A percentile compares a stretch with the other conserved stretches of the same genome.
These are phyloP conservation scores for Pseudozyma pruni DNA, from an alignment of 1,284 basidiomycete species.

Conservation along the genomic window DNA sequence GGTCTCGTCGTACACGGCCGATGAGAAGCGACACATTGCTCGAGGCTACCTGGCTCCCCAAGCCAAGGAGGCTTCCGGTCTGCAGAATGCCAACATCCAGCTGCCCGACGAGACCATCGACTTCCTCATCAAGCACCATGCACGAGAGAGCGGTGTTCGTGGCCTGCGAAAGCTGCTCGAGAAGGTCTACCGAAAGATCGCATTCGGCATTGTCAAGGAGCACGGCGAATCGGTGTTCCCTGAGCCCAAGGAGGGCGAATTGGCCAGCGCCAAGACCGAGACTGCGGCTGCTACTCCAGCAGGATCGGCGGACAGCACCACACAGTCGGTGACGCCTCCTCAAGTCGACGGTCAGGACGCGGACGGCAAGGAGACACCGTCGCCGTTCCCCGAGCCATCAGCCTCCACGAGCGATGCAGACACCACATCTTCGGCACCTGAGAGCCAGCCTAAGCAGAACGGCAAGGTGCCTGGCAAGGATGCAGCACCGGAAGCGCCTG, in stretches of 20 bases:
- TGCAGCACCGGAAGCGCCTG: constrained; percentile 46
- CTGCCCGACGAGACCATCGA: constrained; percentile 76
- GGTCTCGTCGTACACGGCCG: constrained; percentile 86
- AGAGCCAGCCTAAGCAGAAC: constrained; percentile 32
- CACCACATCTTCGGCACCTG: constrained; percentile 12
- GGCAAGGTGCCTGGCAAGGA: constrained; percentile 51
- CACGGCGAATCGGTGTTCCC: constrained; percentile 88
- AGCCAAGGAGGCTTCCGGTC: constrained; percentile 88
- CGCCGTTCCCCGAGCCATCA: constrained; percentile 39
- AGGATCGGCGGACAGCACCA: constrained; percentile 52
- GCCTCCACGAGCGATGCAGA: constrained; percentile 22
- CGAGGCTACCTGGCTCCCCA: constrained; percentile 91
- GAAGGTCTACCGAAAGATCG: constrained; percentile 98
- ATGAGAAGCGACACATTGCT: constrained; percentile 94
- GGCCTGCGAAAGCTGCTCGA: constrained; percentile 61
- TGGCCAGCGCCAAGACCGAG: constrained; percentile 51
- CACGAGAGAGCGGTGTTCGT: constrained; percentile 84
- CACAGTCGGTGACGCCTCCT: constrained; percentile 65
- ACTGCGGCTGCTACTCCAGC: constrained; percentile 16
- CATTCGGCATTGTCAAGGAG: constrained; percentile 89
- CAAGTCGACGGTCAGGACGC: constrained; percentile 51
- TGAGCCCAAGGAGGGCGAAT: constrained; percentile 72
- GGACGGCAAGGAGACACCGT: constrained; percentile 10
- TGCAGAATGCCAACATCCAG: constrained; percentile 69
- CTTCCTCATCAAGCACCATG: constrained; percentile 93